Evolutionary conservation across 257 asterid species (phyloP).

Genomic region (Petunia secreta): DNA sequence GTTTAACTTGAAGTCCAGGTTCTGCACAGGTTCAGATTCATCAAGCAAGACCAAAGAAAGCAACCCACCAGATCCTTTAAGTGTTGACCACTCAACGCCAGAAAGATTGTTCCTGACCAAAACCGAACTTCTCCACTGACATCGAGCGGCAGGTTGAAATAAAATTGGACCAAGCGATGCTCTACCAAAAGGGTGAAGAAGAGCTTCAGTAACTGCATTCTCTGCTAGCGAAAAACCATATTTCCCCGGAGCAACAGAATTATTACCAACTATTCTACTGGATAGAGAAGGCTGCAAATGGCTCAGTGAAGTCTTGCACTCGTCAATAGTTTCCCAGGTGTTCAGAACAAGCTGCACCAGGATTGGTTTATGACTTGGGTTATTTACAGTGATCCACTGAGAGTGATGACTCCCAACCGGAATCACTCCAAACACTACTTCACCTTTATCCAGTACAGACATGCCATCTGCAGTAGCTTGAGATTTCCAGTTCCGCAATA

Average conservation of each 20-base stretch:
- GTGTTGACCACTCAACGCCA: constrained; percentile 86
- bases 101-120: constrained; percentile 84
- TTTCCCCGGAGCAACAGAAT: constrained; percentile 56
- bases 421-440: constrained; percentile 60
- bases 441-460: constrained; percentile 62
- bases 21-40: constrained; percentile 55
- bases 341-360: constrained; percentile 79
- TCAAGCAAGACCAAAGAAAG: constrained; percentile 68
- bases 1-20: constrained; percentile 66
- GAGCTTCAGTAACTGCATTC: constrained; percentile 78
- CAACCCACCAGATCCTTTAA: constrained; percentile 80
- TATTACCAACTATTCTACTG: constrained; percentile 45
- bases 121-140: constrained; percentile 88
- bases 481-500: constrained; percentile 79
- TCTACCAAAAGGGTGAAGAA: constrained; percentile 61
- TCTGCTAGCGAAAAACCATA: constrained; percentile 85
- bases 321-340: constrained; percentile 66
- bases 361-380: constrained; percentile 73
- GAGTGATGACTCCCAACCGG: constrained; percentile 69
- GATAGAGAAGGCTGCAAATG: constrained; percentile 55
- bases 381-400: constrained; percentile 61
- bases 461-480: constrained; percentile 56
- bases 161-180: constrained; percentile 82
- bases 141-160: constrained; percentile 80
- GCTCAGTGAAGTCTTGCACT: constrained; percentile 58